Conservation (phyloP, 805 yeast genomes). For the Starmerella floris region DNA sequence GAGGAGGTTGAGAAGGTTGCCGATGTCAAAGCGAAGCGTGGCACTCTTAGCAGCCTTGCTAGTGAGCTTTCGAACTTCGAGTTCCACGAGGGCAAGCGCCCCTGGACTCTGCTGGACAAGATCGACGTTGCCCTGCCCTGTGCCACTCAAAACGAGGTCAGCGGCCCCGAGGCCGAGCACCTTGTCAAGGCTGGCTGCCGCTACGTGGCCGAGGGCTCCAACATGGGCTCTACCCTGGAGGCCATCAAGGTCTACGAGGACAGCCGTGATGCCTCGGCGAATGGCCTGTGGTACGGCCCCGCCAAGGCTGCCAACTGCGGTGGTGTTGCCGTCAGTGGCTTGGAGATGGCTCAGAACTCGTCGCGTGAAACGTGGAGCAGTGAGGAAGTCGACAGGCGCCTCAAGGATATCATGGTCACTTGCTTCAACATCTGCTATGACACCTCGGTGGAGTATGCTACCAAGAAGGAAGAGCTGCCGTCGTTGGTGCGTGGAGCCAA, state of each 20-base stretch:
- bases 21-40: constrained; percentile 66
- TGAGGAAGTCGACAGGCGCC: constrained; percentile 83
- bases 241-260: constrained; percentile 87
- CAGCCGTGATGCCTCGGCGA: constrained; percentile 27
- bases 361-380: constrained; percentile 81
- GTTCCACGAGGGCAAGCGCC: constrained; percentile 88
- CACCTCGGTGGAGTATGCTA: constrained; percentile 69
- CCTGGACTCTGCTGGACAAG: constrained; percentile 85
- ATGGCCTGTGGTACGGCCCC: constrained; percentile 87
- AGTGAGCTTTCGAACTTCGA: constrained; percentile 35
- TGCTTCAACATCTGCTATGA: constrained; percentile 88
- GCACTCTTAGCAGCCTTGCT: constrained; percentile 28
- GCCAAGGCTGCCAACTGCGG: constrained; percentile 99
- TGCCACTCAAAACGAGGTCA: constrained; percentile 97
- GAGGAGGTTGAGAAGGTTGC: constrained; percentile 74
- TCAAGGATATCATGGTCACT: constrained; percentile 82
- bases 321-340: constrained; percentile 97
- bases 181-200: constrained; percentile 83
- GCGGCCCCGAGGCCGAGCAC: constrained; percentile 93
- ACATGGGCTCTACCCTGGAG: constrained; percentile 98
- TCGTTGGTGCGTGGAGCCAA: constrained; percentile 97
- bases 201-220: constrained; percentile 96
- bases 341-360: constrained; percentile 99
- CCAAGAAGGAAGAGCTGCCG: constrained; percentile 64
- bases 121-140: constrained; percentile 94